Percentiles rank a stretch among this genome's conserved stretches.
These are phyloP conservation scores for Pascua guehoae DNA, from an alignment of 1,284 basidiomycete genomes.

Conservation along the genomic window DNA sequence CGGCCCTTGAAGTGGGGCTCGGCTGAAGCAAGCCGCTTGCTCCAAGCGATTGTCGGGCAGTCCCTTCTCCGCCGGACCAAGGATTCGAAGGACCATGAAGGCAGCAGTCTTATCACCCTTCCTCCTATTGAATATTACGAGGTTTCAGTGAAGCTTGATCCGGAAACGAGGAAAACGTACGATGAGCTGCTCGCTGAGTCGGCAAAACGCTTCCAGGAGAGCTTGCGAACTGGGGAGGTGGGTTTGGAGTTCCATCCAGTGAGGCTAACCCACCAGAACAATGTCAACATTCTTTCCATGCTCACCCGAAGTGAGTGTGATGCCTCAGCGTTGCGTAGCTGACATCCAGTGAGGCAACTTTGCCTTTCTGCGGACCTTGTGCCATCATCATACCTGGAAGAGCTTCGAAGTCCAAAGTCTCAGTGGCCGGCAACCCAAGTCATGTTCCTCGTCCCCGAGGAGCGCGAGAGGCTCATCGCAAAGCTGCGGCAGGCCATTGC, in stretches of 20 bases:
- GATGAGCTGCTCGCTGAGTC: constrained; percentile 67
- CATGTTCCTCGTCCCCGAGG: constrained; percentile 26
- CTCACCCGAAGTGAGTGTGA: constrained; percentile 60
- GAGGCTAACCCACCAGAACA: constrained; percentile 40
- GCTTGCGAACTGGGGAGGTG: constrained; percentile 51
- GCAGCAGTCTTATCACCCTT: constrained; percentile 66
- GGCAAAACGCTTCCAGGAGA: constrained; percentile 59
- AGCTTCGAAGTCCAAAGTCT: constrained; percentile 54
- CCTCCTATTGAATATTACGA: constrained; percentile 60
- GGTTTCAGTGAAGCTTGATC: constrained; percentile 60
- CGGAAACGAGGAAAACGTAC: constrained; percentile 67
- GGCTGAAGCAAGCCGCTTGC: constrained; percentile 62
- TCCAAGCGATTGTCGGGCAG: constrained; percentile 80
- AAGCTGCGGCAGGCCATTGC: constrained; percentile 67
- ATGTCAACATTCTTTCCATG: constrained; percentile 66
- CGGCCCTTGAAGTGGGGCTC: constrained; percentile 68
- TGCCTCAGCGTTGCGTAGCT: neutral
- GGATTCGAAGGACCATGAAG: constrained; percentile 75
- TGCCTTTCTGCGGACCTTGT: constrained; percentile 75
- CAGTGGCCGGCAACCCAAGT: constrained; percentile 19
- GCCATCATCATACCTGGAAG: constrained; percentile 69
- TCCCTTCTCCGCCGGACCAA: constrained; percentile 81
- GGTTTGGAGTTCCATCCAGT: constrained; percentile 2
- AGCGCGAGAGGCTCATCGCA: constrained; percentile 56
- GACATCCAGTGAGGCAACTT: constrained; percentile 65